Evolutionary conservation across 2,329 filamentous ascomycete species (phyloP).

Genomic region (Leptographium flavum): DNA sequence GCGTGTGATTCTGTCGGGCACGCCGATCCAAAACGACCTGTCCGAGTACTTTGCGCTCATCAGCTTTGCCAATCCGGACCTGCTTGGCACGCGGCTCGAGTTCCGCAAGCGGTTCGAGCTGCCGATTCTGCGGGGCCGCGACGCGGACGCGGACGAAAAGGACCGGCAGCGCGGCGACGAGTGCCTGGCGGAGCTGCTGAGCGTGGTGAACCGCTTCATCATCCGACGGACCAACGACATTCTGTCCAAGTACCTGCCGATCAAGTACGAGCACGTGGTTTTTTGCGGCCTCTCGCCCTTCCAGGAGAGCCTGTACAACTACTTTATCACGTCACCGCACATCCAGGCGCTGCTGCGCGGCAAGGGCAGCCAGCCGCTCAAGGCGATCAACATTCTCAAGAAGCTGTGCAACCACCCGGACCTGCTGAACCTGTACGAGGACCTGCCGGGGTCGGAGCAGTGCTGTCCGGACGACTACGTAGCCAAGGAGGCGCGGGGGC

Average conservation of each 20-base stretch:
- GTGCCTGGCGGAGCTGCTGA: slow-evolving; percentile 65
- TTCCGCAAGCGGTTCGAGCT: slow-evolving; percentile 92
- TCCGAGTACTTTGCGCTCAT: slow-evolving; percentile 94
- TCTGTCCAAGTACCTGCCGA: slow-evolving; percentile 87
- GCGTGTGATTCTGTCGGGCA: slow-evolving; percentile 89
- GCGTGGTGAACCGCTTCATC: slow-evolving; percentile 92
- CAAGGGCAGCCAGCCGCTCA: slow-evolving; percentile 89
- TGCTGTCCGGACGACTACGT: slow-evolving; percentile 78
- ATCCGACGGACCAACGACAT: slow-evolving; percentile 97
- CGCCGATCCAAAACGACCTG: slow-evolving; percentile 96
- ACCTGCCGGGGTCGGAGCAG: slow-evolving; percentile 75
- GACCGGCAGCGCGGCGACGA: slow-evolving; percentile 75
- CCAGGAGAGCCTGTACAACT: slow-evolving; percentile 86
- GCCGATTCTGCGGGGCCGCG: slow-evolving; percentile 80
- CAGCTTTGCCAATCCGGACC: slow-evolving; percentile 88
- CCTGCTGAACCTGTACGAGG: slow-evolving; percentile 65
- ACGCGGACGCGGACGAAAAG: slow-evolving; percentile 73
- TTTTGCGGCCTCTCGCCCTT: slow-evolving; percentile 93
- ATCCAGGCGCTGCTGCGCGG: slow-evolving; percentile 85
- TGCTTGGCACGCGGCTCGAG: slow-evolving; percentile 76
- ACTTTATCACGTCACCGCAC: slow-evolving; percentile 90
- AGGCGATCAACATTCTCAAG: slow-evolving; percentile 92
- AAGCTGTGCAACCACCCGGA: slow-evolving; percentile 98
- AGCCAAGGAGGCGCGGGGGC: slow-evolving; percentile 71
- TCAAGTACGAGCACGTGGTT: slow-evolving; percentile 98